Percentiles rank a stretch among this genome's conserved stretches.
Evolutionary conservation across 2,329 filamentous ascomycete genomes (phyloP).

Genomic region (Calonectria multiphialidica): DNA sequence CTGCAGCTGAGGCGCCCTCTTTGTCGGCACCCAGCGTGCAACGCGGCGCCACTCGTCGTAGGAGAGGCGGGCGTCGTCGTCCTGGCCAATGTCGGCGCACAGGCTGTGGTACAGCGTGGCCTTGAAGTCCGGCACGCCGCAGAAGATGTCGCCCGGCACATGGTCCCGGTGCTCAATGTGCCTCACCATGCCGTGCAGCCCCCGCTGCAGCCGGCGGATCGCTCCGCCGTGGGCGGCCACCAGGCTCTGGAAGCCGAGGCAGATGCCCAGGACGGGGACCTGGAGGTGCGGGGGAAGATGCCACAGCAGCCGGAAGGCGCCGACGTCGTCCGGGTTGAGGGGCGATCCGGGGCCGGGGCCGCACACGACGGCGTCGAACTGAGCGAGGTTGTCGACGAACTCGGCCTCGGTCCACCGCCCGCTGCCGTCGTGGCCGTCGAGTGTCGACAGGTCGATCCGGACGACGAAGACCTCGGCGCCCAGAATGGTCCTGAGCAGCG

Average conservation of each 20-base stretch:
- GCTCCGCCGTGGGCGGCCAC: constrained; percentile 75
- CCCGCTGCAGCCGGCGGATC: constrained; percentile 76
- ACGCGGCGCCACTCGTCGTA: constrained; percentile 32
- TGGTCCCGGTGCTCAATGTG: constrained; percentile 68
- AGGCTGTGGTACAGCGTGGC: constrained; percentile 84
- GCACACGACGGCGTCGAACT: constrained; percentile 88
- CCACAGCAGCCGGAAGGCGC: constrained; percentile 85
- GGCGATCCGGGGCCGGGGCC: constrained; percentile 93
- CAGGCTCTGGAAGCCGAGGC: constrained; percentile 89
- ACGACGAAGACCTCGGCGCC: constrained; percentile 70
- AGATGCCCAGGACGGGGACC: constrained; percentile 88
- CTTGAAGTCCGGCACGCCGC: constrained; percentile 67
- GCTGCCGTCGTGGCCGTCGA: constrained; percentile 54
- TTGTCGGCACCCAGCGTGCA: constrained; percentile 54
- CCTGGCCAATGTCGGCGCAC: constrained; percentile 66
- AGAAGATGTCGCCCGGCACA: constrained; percentile 71
- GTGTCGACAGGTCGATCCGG: constrained; percentile 57
- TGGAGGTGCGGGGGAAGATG: constrained; percentile 66
- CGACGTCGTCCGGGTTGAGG: constrained; percentile 78
- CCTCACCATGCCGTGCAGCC: constrained; percentile 86
- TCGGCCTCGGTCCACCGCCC: constrained; percentile 58
- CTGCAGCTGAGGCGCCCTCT: constrained; percentile 56
- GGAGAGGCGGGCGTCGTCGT: constrained; percentile 36
- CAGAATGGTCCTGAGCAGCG: constrained; percentile 79
- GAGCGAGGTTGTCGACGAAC: constrained; percentile 53